These are phyloP conservation scores for Stereocaulon alpinum DNA, from an alignment of 495 filamentous ascomycete genomes.

Conservation along the genomic window DNA sequence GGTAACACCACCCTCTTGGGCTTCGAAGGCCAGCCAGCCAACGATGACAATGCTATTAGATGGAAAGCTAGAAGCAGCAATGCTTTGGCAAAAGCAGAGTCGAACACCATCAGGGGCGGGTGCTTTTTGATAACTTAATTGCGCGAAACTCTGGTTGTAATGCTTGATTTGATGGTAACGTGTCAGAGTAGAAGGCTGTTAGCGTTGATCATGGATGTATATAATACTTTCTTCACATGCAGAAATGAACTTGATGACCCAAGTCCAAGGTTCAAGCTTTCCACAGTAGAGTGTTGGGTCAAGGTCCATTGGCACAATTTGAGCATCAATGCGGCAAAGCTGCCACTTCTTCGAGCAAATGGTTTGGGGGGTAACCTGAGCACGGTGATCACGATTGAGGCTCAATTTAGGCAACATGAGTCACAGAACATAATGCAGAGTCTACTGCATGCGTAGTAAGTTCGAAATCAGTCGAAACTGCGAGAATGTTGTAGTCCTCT, in stretches of 20 bases:
- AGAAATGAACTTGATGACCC: not conserved
- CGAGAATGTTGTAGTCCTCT: not conserved
- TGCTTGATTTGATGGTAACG: not conserved
- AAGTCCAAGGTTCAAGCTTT: not conserved
- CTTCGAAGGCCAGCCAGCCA: not conserved
- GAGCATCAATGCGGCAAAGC: not conserved
- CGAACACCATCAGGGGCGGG: not conserved
- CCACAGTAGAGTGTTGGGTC: too few species aligned
- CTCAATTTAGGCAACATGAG: not conserved
- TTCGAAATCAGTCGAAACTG: slow-evolving; percentile 5
- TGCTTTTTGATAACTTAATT: not conserved
- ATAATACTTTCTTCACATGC: not conserved
- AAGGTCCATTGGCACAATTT: too few species aligned
- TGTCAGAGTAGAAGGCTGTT: not conserved
- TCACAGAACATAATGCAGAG: not conserved
- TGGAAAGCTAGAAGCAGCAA: not conserved
- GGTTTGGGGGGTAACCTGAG: not conserved
- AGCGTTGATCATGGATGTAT: not conserved
- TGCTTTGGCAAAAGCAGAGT: not conserved
- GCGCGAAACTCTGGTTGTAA: too few species aligned
- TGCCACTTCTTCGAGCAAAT: not conserved
- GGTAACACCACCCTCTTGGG: not conserved
- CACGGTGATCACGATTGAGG: not conserved
- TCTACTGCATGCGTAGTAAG: not conserved
- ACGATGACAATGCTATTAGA: not conserved